Conservation (phyloP, 2,329 filamentous ascomycete species). For the Fusarium concolor region DNA sequence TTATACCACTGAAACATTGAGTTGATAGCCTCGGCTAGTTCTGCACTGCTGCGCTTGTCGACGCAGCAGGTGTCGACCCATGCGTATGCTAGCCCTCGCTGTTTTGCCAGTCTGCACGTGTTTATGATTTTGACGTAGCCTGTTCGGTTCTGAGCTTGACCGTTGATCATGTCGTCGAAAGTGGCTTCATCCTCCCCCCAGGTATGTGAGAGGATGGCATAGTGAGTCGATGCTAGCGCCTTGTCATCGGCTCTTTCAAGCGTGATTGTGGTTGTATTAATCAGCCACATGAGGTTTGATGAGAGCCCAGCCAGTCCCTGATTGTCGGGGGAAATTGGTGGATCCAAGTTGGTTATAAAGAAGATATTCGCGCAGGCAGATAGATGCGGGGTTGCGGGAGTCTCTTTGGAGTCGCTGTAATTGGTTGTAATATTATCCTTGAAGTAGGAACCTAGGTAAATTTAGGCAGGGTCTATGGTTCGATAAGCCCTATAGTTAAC, state of each 20-base stretch:
- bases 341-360: too few relatives aligned
- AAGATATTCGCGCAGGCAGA: too few relatives aligned
- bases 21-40: slow-evolving; percentile 3
- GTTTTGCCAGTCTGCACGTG: neutral
- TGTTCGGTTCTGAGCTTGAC: accelerated
- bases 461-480: too few relatives aligned
- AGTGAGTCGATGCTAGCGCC: neutral
- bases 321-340: too few relatives aligned
- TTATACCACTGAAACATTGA: slow-evolving; percentile 17
- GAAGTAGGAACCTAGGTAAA: too few relatives aligned
- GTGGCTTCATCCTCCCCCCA: slow-evolving; percentile 2
- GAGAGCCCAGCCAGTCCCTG: too few relatives aligned
- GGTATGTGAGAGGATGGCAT: slow-evolving; percentile 7
- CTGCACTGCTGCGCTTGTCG: slow-evolving; percentile 12
- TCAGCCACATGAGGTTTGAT: neutral
- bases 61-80: slow-evolving; percentile 17
- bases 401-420: too few relatives aligned
- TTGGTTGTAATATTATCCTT: too few relatives aligned
- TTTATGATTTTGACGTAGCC: slow-evolving; percentile 2
- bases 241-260: neutral
- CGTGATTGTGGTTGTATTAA: neutral
- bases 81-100: neutral
- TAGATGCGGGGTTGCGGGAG: too few relatives aligned
- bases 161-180: neutral
- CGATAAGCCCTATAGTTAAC: too few relatives aligned